These are phyloP conservation scores for sorghum (Sorghum bicolor) DNA, from an alignment of 176 grass and related monocot genomes.

Conservation along the genomic window DNA sequence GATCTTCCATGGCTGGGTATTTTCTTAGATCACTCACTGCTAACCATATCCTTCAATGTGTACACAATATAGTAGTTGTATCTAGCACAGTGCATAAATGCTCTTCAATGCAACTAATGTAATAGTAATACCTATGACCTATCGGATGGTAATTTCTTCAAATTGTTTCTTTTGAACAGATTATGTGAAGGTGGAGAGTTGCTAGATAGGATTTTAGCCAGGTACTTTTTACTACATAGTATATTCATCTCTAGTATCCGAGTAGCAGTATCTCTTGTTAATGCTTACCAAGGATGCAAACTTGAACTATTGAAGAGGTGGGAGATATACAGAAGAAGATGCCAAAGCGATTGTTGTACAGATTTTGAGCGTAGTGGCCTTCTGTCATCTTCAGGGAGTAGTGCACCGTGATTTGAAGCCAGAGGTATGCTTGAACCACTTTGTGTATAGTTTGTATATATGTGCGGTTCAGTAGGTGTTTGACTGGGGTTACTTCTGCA, in stretches of 20 bases:
- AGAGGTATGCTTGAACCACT: slow-evolving; percentile 60
- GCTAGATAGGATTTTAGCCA: slow-evolving; percentile 96
- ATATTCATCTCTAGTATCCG: slow-evolving; percentile 17
- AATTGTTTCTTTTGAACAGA: slow-evolving; percentile 45
- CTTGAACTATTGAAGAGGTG: slow-evolving; percentile 80
- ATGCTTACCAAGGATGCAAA: slow-evolving; percentile 34
- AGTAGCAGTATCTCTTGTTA: slow-evolving; percentile 24
- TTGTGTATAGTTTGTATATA: slow-evolving; percentile 9
- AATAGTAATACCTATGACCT: neutral
- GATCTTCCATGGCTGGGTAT: neutral
- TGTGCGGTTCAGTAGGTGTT: neutral
- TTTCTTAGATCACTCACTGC: neutral
- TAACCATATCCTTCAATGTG: neutral
- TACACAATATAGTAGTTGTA: neutral
- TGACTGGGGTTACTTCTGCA: slow-evolving; percentile 4
- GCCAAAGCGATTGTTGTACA: slow-evolving; percentile 95
- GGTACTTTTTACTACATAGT: slow-evolving; percentile 38
- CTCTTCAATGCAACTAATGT: slow-evolving; percentile 9
- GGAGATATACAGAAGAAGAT: slow-evolving; percentile 97
- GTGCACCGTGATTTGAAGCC: slow-evolving; percentile 99
- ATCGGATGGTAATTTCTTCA: neutral
- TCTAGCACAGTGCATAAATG: slow-evolving; percentile 5
- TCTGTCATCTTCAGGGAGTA: slow-evolving; percentile 99
- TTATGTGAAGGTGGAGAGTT: slow-evolving; percentile 98
- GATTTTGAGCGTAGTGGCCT: slow-evolving; percentile 88